A percentile compares a stretch with the other conserved stretches of the same genome.
Evolutionary conservation across 2,329 filamentous ascomycete species (phyloP).

Genomic region (Graphilbum fragrans): DNA sequence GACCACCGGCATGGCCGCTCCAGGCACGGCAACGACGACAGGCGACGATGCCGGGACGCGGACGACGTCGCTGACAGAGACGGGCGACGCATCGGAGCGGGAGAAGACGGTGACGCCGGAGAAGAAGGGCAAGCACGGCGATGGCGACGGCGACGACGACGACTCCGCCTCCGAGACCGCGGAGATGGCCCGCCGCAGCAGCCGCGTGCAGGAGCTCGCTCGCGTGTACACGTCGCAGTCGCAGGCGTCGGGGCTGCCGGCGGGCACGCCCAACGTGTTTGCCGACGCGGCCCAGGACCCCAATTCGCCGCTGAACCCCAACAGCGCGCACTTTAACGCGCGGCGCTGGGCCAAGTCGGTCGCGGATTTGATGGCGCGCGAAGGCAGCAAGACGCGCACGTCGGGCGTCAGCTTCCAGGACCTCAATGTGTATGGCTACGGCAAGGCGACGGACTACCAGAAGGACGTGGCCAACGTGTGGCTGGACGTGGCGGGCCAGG

Average conservation of each 20-base stretch:
- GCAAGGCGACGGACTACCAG: slow-evolving; percentile 58
- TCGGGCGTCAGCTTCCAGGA: slow-evolving; percentile 55
- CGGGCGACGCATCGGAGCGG: slow-evolving; percentile 9
- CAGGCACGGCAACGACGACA: slow-evolving; percentile 5
- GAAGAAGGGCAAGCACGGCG: slow-evolving; percentile 8
- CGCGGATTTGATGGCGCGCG: slow-evolving; percentile 36
- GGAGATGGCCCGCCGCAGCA: slow-evolving; percentile 37
- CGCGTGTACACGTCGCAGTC: slow-evolving; percentile 41
- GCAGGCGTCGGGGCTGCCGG: slow-evolving; percentile 13
- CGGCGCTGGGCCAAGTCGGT: slow-evolving; percentile 48
- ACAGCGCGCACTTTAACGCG: slow-evolving; percentile 35
- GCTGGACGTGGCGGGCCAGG: slow-evolving; percentile 32
- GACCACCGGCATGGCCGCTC: slow-evolving; percentile 19
- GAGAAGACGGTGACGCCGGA: slow-evolving; percentile 1
- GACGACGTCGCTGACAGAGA: slow-evolving; percentile 23
- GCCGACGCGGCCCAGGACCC: slow-evolving; percentile 20
- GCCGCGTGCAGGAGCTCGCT: slow-evolving; percentile 42
- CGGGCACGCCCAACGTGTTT: slow-evolving; percentile 35
- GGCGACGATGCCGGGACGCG: slow-evolving; percentile 20
- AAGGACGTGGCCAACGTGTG: slow-evolving; percentile 53
- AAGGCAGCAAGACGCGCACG: slow-evolving; percentile 44
- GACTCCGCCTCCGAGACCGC: slow-evolving; percentile 24
- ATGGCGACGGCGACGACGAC: slow-evolving; percentile 17
- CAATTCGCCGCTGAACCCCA: slow-evolving; percentile 35
- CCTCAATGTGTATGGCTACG: slow-evolving; percentile 56